Evolutionary conservation across 495 filamentous ascomycete species (phyloP).

Genomic region (Aspergillus indologenus): DNA sequence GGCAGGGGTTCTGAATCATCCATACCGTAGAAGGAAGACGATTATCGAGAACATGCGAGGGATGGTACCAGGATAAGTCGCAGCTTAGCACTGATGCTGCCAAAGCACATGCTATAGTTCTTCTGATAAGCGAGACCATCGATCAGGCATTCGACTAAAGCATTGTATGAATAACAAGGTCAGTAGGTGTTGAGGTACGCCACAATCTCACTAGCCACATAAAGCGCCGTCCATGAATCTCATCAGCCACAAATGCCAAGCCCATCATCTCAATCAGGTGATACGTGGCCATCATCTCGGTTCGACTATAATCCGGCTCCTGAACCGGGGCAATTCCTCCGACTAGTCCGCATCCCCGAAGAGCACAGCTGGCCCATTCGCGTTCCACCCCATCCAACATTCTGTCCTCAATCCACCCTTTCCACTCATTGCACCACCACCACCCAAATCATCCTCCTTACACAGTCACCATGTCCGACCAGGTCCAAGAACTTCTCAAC

Average conservation of each 20-base stretch:
- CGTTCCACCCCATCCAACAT: constrained; percentile 2
- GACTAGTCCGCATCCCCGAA: neutral
- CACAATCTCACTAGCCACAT: neutral
- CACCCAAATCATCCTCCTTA: neutral
- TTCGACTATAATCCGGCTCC: neutral
- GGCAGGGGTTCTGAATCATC: too few species aligned
- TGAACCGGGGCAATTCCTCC: neutral
- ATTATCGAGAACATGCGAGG: too few species aligned
- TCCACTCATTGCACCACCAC: neutral
- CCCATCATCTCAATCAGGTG: neutral
- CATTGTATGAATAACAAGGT: too few species aligned
- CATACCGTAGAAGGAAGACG: too few species aligned
- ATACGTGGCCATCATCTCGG: constrained; percentile 5
- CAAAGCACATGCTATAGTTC: too few species aligned
- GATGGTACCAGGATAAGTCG: too few species aligned
- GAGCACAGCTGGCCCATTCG: constrained; percentile 8
- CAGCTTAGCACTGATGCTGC: too few species aligned
- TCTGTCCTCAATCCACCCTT: neutral
- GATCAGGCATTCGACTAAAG: too few species aligned
- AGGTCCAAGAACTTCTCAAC: constrained; percentile 69
- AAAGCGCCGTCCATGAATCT: too few species aligned
- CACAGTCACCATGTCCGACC: constrained; percentile 58
- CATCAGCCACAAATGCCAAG: neutral
- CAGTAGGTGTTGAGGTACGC: too few species aligned
- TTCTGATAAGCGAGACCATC: too few species aligned